These are phyloP conservation scores for Vanderwaltozyma verrucispora DNA, from an alignment of 805 yeast species.

Conservation along the genomic window DNA sequence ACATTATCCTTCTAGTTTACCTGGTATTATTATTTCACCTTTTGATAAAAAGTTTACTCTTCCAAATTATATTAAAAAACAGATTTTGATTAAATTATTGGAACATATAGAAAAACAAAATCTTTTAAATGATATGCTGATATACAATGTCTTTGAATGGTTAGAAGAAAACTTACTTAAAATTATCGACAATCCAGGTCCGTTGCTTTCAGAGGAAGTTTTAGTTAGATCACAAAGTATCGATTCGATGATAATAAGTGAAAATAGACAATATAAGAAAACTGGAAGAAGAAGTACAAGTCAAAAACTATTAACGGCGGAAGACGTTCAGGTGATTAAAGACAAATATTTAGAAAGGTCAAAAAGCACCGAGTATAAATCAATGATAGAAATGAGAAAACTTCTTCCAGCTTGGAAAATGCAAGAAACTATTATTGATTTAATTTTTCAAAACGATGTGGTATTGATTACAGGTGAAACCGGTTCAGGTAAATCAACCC, in stretches of 20 bases:
- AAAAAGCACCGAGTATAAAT: slow-evolving; percentile 27
- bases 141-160: slow-evolving; percentile 69
- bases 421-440: slow-evolving; percentile 41
- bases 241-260: slow-evolving; percentile 11
- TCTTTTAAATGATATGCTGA: slow-evolving; percentile 58
- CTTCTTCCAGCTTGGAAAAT: slow-evolving; percentile 80
- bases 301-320: slow-evolving; percentile 15
- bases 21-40: slow-evolving; percentile 54
- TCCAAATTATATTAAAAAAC: slow-evolving; percentile 59
- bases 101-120: slow-evolving; percentile 33
- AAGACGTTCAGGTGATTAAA: slow-evolving; percentile 29
- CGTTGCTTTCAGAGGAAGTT: slow-evolving; percentile 31
- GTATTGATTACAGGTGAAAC: slow-evolving; percentile 90
- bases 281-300: no score
- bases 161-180: slow-evolving; percentile 48
- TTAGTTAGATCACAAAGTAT: slow-evolving; percentile 6
- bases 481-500: slow-evolving; percentile 96
- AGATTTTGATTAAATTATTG: slow-evolving; percentile 41
- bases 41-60: slow-evolving; percentile 36
- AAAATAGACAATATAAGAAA: slow-evolving; percentile 6
- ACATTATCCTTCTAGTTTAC: slow-evolving; percentile 54
- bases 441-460: slow-evolving; percentile 50
- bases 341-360: slow-evolving; percentile 28
- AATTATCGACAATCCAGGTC: slow-evolving; percentile 67
- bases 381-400: slow-evolving; percentile 38